Conservation (phyloP, 1,139 yeast species). For the Sugiyamaella grinbergsii region DNA sequence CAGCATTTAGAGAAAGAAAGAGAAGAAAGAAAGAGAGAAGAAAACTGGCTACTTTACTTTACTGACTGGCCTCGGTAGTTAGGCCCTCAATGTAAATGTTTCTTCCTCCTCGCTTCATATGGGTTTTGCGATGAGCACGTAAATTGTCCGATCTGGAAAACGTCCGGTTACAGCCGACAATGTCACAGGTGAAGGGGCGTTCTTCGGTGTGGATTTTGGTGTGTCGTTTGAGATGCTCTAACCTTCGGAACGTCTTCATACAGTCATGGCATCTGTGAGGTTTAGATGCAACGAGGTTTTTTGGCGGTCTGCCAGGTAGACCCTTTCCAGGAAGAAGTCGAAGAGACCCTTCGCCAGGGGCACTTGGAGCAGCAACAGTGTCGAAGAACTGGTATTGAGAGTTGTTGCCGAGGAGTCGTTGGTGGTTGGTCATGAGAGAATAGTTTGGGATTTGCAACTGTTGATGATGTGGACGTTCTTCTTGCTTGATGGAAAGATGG, state of each 20-base stretch:
- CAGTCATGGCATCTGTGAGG: conserved; percentile 31
- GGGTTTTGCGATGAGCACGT: conserved; percentile 76
- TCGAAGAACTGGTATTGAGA: conserved; percentile 14
- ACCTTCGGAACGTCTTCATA: conserved; percentile 84
- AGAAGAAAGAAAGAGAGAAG: too few species aligned
- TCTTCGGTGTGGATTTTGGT: conserved; percentile 85
- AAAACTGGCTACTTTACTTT: too few species aligned
- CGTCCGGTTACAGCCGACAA: conserved; percentile 63
- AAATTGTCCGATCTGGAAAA: conserved; percentile 79
- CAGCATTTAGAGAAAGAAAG: too few species aligned
- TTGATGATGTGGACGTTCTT: not conserved
- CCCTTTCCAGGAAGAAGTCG: conserved; percentile 3
- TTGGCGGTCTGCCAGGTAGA: conserved; percentile 13
- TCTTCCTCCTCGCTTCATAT: conserved; percentile 55
- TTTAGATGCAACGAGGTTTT: conserved; percentile 4
- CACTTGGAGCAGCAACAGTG: conserved; percentile 4
- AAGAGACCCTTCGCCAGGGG: conserved; percentile 14
- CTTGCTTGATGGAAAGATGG: not conserved
- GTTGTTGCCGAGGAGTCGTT: conserved; percentile 6
- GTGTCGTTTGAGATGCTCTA: conserved; percentile 91
- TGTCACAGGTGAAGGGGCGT: conserved; percentile 78
- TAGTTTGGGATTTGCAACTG: not conserved
- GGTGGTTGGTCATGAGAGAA: conserved; percentile 8
- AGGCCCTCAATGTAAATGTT: conserved; percentile 46
- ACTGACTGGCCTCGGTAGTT: not conserved